Evolutionary conservation across 2,329 filamentous ascomycete species (phyloP).

Genomic region (Scedosporium apiospermum): DNA sequence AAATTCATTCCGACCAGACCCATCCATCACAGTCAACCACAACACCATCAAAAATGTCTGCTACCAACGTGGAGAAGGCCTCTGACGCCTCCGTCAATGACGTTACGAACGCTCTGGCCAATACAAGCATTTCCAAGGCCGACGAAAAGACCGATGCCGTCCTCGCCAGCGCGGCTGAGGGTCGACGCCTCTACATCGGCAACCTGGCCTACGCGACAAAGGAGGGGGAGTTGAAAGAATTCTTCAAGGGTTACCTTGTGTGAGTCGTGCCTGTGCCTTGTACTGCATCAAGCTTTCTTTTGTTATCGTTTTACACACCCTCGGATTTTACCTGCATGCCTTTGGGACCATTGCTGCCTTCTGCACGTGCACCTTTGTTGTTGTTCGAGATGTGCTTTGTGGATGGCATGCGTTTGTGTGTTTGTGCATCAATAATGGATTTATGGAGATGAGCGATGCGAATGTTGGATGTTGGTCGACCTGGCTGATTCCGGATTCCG

Average conservation of each 20-base stretch:
- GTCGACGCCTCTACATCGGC: slow-evolving; percentile 98
- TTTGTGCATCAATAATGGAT: neutral
- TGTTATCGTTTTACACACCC: neutral
- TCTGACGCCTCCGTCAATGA: slow-evolving; percentile 60
- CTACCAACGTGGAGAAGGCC: slow-evolving; percentile 54
- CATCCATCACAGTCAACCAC: slow-evolving; percentile 20
- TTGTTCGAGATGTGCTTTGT: too few relatives aligned
- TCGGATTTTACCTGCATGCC: neutral
- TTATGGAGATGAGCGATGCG: neutral
- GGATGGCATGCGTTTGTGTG: neutral
- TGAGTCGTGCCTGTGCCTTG: slow-evolving; percentile 46
- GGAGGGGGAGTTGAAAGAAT: slow-evolving; percentile 99
- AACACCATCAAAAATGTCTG: slow-evolving; percentile 68
- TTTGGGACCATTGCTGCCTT: neutral
- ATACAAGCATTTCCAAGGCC: slow-evolving; percentile 53
- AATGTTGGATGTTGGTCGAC: neutral
- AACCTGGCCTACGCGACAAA: slow-evolving; percentile 99
- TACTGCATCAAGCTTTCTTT: neutral
- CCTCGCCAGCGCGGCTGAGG: slow-evolving; percentile 94
- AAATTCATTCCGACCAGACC: slow-evolving; percentile 22
- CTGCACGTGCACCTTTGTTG: too few relatives aligned
- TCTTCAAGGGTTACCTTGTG: slow-evolving; percentile 99
- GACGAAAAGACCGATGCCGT: slow-evolving; percentile 67
- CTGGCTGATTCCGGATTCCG: too few relatives aligned
- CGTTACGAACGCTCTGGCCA: slow-evolving; percentile 65